Evolutionary conservation across 805 yeast genomes (phyloP), one percentile per base, ranked within the genome.

Genomic region (Wickerhamiella hasegawae): DNA sequence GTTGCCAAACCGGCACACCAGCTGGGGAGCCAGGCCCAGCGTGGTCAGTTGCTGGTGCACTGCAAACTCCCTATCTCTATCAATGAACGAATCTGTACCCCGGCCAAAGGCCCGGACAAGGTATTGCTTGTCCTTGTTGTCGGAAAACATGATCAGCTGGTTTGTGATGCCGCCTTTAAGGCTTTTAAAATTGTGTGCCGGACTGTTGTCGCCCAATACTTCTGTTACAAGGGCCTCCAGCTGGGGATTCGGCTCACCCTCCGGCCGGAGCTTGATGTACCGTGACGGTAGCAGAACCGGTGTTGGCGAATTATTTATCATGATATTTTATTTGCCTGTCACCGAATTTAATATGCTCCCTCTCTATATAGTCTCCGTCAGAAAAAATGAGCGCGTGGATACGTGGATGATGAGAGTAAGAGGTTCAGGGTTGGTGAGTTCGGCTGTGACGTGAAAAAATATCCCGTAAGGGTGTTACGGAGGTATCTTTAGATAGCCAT

Each of bases 41-140:
- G 75, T 63, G 45, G 73, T 65, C 34, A 79, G 62, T 35, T 72
- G 68, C 33, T 73, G 49, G 50, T 78, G 87, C 38, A 79, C 74
- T 15, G 76, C 74, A 48, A 72, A 75, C 50, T 78, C 90, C 25
- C 84, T 59, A 44, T 74, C 74, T 42, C 90, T 60, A 53, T 79
- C 84, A 23, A 78, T 78, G 34, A 78, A 76, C 25, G 73, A 57
- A 36, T 65, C 68, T 1, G 90, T 78, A 10, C 84, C 84, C 38
- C 69, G 66, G 6, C 90, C 90, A 45, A 79, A 78, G 0, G 79
- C 74, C 39, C 90, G 60, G 37, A 78, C 73, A 14, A 78, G 61
- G 29, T 43, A 35, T 21, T 32, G 33, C n/a, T 41, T 33, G 14
- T 31, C 33, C 16, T 40, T 43, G 19, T 28, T 30, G 24, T 41